A percentile compares a stretch with the other conserved stretches of the same genome.
These are phyloP conservation scores for Leccinum sublutescens DNA, from an alignment of 768 basidiomycete genomes.

Conservation along the genomic window DNA sequence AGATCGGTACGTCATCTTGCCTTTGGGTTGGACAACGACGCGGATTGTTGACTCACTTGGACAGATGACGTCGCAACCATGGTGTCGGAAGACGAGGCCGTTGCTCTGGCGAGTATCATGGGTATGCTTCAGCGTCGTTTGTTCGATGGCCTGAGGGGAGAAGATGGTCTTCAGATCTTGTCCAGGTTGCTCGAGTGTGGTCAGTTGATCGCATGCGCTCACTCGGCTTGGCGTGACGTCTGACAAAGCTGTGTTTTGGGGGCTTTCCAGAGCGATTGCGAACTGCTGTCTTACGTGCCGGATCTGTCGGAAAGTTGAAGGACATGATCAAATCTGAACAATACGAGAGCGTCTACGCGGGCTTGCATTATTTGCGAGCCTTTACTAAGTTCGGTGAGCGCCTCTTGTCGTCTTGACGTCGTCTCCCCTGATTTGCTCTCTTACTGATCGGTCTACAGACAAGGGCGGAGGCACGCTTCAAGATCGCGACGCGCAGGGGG, in stretches of 20 bases:
- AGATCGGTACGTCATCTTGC: conserved; percentile 17
- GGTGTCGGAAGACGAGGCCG: conserved; percentile 3
- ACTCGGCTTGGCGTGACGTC: neutral
- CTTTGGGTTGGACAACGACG: neutral
- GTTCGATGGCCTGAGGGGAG: conserved; percentile 29
- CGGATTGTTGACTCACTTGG: neutral
- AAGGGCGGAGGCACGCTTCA: conserved; percentile 1
- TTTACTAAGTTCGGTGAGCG: conserved; percentile 20
- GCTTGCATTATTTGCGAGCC: conserved; percentile 24
- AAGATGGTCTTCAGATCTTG: conserved; percentile 25
- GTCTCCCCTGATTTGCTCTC: neutral
- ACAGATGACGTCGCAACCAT: conserved; percentile 20
- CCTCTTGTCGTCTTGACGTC: neutral
- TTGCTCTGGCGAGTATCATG: conserved; percentile 11
- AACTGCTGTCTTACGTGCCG: conserved; percentile 13
- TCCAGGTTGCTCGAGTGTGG: conserved; percentile 19
- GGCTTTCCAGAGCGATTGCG: conserved; percentile 16
- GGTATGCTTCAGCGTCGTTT: conserved; percentile 26
- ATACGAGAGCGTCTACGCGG: conserved; percentile 13
- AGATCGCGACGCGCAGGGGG: neutral
- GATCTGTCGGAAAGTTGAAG: conserved; percentile 11
- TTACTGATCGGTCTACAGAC: conserved; percentile 2
- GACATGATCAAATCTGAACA: conserved; percentile 15
- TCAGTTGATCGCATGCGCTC: conserved; percentile 4
- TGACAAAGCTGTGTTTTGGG: neutral